Base-by-base conservation (phyloP, 768 basidiomycete genomes). In the Suillus bovinus region DNA sequence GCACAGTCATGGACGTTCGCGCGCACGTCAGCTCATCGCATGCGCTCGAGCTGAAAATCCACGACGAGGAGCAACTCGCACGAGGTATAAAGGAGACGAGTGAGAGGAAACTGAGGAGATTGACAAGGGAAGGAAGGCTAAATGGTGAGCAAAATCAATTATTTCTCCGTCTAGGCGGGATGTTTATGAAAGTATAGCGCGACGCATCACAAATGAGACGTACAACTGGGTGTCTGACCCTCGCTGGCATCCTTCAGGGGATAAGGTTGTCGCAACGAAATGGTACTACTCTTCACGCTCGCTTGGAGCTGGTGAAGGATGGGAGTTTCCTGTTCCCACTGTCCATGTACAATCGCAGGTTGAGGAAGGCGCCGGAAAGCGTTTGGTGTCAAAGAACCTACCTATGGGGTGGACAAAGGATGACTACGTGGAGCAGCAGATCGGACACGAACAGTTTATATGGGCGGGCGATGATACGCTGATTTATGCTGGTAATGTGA, bases 271-370 rank as follows among this genome's bases (percentile, higher is more conserved):
- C 59, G 87, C 89, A n/a, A 90, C 89, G 13, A 91, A 91, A 70
- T 89, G 89, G 89, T 90, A 89, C 65, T 89, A 85, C 29, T 85
- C 84, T 6, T 65, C 57, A 4, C 84, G 89, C 8, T 86, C 85
- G 56, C 76, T 90, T 36, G 87, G 86, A 39, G 88, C 87, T 1
- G 88, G 87, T 2, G 90, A 91, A 77, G 87, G 84, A 46, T 91
- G 89, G 90, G 81, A 85, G 69, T 91, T 86, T 63, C 53, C 72
- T 7, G 78, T 88, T 29, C 86, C 87, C 29, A 16, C 56, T 13
- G 44, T 67, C 10, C 20, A 38, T 5, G 49, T 65, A 24, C 24
- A 24, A 27, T 56, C 61, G 56, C 63, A 72, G n/a, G 63, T 80
- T 24, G 68, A 75, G 57, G 63, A 61, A 29, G 78, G 85, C 62